Evolutionary conservation across 148 eudicot genomes (phyloP).

Genomic region (Vaccinium vitisidaea): DNA sequence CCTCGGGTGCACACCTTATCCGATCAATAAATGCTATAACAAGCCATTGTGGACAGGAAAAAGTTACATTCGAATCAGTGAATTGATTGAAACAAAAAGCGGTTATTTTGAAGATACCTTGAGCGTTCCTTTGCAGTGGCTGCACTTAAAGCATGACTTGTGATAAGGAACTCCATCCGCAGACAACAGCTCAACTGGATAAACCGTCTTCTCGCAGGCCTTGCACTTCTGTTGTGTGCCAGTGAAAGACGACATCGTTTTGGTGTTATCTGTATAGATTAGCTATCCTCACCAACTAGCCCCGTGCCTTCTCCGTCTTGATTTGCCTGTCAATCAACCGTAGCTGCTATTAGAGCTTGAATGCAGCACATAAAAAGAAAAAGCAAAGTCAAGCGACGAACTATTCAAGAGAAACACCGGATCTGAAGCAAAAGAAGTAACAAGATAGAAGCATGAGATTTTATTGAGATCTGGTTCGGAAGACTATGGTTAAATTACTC

Average conservation of each 20-base stretch:
- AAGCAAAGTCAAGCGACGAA: not conserved
- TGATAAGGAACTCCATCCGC: slow-evolving; percentile 79
- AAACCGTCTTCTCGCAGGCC: slow-evolving; percentile 90
- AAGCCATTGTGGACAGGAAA: too few relatives aligned
- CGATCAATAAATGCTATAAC: too few relatives aligned
- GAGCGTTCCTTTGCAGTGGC: slow-evolving; percentile 78
- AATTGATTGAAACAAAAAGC: too few relatives aligned
- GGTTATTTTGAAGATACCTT: slow-evolving; percentile 35
- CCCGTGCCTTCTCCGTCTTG: not conserved
- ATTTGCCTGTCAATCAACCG: not conserved
- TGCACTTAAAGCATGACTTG: slow-evolving; percentile 85
- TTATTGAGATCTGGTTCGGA: not conserved
- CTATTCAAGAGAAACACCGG: not conserved
- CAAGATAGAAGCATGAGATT: not conserved
- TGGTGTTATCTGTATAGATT: too few relatives aligned
- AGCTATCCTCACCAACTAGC: too few relatives aligned
- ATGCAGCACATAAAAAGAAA: not conserved
- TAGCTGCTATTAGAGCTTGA: not conserved
- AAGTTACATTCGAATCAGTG: too few relatives aligned
- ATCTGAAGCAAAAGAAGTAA: not conserved
- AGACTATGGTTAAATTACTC: not conserved
- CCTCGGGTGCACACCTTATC: too few relatives aligned
- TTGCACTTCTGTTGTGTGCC: slow-evolving; percentile 87
- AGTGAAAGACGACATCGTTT: slow-evolving; percentile 49
- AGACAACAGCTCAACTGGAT: slow-evolving; percentile 69